Percentiles rank a stretch among this genome's conserved stretches.
phyloP scores from a whole-genome alignment of 2,329 filamentous ascomycete genomes.

The Alternaria burnsii region DNA sequence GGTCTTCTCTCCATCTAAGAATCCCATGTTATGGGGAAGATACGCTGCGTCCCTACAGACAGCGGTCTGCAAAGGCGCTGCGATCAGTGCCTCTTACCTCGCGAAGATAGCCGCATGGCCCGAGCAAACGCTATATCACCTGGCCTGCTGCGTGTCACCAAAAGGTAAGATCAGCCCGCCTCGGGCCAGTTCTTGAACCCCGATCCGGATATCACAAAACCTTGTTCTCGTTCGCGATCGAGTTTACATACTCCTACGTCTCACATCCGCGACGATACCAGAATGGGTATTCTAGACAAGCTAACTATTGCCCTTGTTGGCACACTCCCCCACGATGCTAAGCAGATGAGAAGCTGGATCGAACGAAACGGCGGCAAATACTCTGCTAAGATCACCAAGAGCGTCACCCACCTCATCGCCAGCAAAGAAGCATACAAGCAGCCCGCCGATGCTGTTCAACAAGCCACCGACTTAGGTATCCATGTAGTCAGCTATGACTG shows the following conservation, averaged over 20 bases:
- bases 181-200: not conserved
- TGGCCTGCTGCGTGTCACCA: conserved; percentile 5
- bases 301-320: conserved; percentile 67
- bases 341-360: conserved; percentile 73
- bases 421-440: conserved; percentile 68
- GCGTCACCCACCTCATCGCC: conserved; percentile 77
- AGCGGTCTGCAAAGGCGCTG: not conserved
- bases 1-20: not conserved
- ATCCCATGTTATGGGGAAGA: not conserved
- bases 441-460: conserved; percentile 45
- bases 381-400: conserved; percentile 58
- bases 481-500: conserved; percentile 55
- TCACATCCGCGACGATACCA: not conserved
- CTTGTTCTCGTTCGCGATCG: not conserved
- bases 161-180: conserved; percentile 19
- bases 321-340: conserved; percentile 58
- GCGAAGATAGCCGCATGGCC: not conserved
- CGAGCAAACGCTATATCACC: conserved; percentile 21
- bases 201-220: not conserved
- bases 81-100: conserved; percentile 22
- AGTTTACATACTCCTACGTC: not conserved
- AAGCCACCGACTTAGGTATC: conserved; percentile 27
- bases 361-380: conserved; percentile 68
- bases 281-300: conserved; percentile 60
- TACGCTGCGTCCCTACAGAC: not conserved